phyloP scores from a whole-genome alignment of 345 rosid species.

The Carallia brachiata region DNA sequence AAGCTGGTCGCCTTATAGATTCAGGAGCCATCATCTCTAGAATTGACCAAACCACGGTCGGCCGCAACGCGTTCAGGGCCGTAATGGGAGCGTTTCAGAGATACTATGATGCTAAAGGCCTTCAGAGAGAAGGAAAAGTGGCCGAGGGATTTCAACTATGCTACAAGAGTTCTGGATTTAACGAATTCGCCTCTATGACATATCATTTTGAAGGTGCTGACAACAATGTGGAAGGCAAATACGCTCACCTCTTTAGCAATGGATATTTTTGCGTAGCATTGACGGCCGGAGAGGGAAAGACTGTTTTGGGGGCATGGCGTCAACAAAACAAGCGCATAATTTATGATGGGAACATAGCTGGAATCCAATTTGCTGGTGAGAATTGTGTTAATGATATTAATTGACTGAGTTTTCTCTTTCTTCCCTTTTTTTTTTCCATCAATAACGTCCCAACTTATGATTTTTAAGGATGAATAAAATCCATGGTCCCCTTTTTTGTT shows the following conservation, averaged over 20 bases:
- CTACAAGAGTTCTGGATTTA: neutral
- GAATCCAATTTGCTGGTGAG: too few species aligned
- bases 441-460: too few species aligned
- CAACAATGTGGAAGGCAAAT: neutral
- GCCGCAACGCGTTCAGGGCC: neutral
- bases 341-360: too few species aligned
- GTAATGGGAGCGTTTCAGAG: conserved; percentile 7
- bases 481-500: too few species aligned
- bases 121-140: neutral
- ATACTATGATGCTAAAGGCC: neutral
- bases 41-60: neutral
- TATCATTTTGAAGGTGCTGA: conserved; percentile 22
- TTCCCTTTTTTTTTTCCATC: too few species aligned
- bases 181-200: neutral
- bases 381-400: too few species aligned
- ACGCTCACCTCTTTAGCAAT: neutral
- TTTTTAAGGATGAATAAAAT: too few species aligned
- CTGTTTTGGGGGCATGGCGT: neutral
- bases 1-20: conserved; percentile 19
- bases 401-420: too few species aligned
- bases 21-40: conserved; percentile 8
- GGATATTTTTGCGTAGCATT: neutral
- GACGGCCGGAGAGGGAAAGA: neutral
- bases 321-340: neutral
- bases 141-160: conserved; percentile 14